Base-by-base conservation (phyloP, 192 early-diverging fungal species). In the Entomortierella parvispora region DNA sequence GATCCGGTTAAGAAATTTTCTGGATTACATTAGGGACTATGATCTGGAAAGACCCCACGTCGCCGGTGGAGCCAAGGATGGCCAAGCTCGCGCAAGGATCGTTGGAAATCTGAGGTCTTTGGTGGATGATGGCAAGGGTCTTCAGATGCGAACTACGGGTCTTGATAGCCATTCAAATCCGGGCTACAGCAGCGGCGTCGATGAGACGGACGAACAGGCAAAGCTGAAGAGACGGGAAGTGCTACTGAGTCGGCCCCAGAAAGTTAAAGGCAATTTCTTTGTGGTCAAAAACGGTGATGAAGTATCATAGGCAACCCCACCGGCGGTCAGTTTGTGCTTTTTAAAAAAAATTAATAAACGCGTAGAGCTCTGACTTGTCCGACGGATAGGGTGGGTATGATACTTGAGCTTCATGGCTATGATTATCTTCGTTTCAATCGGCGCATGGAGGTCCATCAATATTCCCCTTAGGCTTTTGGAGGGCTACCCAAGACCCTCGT, bases 251-350 rank as follows among this genome's bases (percentile, higher is more conserved):
- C 22, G 74, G 14, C 60, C 74, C 4, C 56, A 53, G 17, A 23
- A 43, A 32, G 66, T 63, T 46, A 77, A 68, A 26, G 74, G 74
- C 22, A 77, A 77, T 47, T 77, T 77, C 34, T 77, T 77, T 56
- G 74, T 68, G 11, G 65, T 77, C 20, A 65, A 43, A 2, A 62
- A 65, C 11, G 65, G 47, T 11, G 59, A 58, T 18, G 66, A 68
- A 12, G 12, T 25, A 52, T 64, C 25, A n/a, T 58, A 3, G 59
- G 44, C 8, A 68, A 67, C 45, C 65, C 12, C 44, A 40, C 31
- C 25, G 34, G 6, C n/a, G n/a, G n/a, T n/a, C n/a, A 43, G 37
- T 1, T 8, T n/a, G 37, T 26, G 1, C n/a, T 14, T 11, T 26
- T 58, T 9, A 59, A 58, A 33, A 7, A 20, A 32, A 37, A 46